Conservation (phyloP, 176 grass and related monocot genomes). For the Lolium multiflorum region DNA sequence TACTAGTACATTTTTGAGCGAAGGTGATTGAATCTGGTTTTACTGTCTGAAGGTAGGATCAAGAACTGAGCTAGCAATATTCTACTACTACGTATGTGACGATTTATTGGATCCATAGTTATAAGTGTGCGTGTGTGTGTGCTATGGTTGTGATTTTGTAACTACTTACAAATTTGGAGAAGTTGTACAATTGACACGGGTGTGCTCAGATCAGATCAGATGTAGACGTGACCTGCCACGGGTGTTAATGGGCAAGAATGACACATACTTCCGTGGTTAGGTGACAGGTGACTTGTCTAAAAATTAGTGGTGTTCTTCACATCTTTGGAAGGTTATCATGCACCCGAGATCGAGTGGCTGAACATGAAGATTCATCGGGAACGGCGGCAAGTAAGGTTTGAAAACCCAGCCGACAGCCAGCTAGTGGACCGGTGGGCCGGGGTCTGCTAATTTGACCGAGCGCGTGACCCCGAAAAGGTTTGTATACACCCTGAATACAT, state of each 20-base stretch:
- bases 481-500: not conserved
- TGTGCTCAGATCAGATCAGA: not conserved
- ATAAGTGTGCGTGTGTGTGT: no score
- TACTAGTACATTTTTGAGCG: no score
- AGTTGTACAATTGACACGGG: no score
- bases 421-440: not conserved
- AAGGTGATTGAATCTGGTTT: no score
- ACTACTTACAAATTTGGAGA: no score
- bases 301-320: not conserved
- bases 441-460: not conserved
- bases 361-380: conserved; percentile 4
- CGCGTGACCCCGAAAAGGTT: not conserved
- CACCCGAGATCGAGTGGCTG: conserved; percentile 7
- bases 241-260: not conserved
- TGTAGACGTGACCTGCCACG: not conserved
- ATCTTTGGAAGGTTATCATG: conserved; percentile 4
- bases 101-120: no score
- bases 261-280: not conserved
- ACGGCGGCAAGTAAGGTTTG: not conserved
- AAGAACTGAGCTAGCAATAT: no score
- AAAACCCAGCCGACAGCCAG: not conserved
- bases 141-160: no score
- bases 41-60: no score
- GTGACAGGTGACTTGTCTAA: not conserved
- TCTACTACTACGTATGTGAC: no score